Evolutionary conservation across 2,329 filamentous ascomycete species (phyloP).

Genomic region (Pseudomassariella vexata): DNA sequence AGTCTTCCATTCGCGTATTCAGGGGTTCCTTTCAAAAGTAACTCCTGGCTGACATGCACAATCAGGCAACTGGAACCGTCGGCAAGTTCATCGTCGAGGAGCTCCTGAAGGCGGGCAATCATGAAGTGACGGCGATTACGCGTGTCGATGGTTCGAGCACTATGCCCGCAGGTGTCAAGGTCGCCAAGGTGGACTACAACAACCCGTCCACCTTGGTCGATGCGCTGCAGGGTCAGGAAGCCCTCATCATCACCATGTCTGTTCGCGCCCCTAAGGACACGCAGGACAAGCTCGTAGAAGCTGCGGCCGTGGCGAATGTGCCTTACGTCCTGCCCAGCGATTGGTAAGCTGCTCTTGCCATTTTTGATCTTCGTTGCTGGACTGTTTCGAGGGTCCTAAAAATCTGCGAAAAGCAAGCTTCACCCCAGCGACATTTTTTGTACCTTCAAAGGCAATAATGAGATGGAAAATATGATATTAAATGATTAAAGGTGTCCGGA

Average conservation of each 20-base stretch:
- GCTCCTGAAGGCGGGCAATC: slow-evolving; percentile 41
- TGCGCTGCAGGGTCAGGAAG: slow-evolving; percentile 49
- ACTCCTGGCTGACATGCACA: slow-evolving; percentile 1
- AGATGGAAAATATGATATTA: too few relatives aligned
- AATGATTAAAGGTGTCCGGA: slow-evolving; percentile 31
- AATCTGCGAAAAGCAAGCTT: too few relatives aligned
- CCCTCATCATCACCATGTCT: slow-evolving; percentile 49
- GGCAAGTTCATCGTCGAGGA: slow-evolving; percentile 30
- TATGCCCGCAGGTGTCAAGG: slow-evolving; percentile 37
- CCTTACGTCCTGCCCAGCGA: slow-evolving; percentile 52
- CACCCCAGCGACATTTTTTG: too few relatives aligned
- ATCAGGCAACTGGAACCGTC: slow-evolving; percentile 36
- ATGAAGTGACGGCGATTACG: slow-evolving; percentile 45
- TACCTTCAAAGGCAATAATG: too few relatives aligned
- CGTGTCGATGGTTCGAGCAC: slow-evolving; percentile 33
- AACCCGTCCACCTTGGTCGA: slow-evolving; percentile 35
- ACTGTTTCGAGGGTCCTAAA: too few relatives aligned
- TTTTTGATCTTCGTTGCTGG: too few relatives aligned
- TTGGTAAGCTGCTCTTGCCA: too few relatives aligned
- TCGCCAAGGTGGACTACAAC: slow-evolving; percentile 37
- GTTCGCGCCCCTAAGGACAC: slow-evolving; percentile 35
- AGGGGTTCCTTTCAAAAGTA: slow-evolving; percentile 3
- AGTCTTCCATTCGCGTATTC: slow-evolving; percentile 16
- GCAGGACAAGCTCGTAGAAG: slow-evolving; percentile 44
- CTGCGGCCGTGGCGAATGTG: slow-evolving; percentile 49